Base-by-base conservation (phyloP, 345 rosid genomes). In the Hibiscus trionum region DNA sequence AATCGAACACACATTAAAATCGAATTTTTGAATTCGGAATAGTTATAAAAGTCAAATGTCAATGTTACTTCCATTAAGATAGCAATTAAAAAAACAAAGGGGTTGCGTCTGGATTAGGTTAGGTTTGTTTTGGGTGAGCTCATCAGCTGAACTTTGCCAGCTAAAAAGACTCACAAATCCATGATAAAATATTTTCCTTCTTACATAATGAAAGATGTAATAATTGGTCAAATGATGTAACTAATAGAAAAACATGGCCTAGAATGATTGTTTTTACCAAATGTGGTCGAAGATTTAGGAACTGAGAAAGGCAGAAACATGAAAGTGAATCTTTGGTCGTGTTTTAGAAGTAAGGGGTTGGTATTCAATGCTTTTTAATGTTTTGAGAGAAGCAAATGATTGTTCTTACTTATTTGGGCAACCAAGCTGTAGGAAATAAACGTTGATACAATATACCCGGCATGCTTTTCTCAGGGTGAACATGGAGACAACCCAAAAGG, bases 61-160 rank as follows among this genome's bases (percentile, higher is more conserved):
- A 24, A 69, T 24, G 12, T 33, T 31, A 24, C 55, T 29, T 26
- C 29, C 24, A 9, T 9, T n/a, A 29, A 60, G 63, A 21, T 39
- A 35, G 14, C 24, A 19, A 49, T 33, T 42, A 2, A 47, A 63
- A 66, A 77, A 68, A 63, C 65, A 3, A 53, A 62, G 52, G 35
- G 56, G 42, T 65, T 71, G 78, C 42, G 60, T 63, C 16, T 26
- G 42, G 12, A 6, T 27, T 67, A 15, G 39, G 58, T 47, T 49
- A 49, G 71, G 58, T 47, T 42, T 26, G 9, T 49, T 46, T 49
- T 71, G 19, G 72, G 27, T 74, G 78, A 79, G 58, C 77, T 60
- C 59, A 66, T 61, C 69, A 14, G 17, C 55, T 21, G 33, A 65
- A 11, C 31, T 56, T 64, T 0, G 52, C 53, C 69, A 21, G 35